Base-by-base conservation (phyloP, 495 filamentous ascomycete species). In the Penicillium parvum region DNA sequence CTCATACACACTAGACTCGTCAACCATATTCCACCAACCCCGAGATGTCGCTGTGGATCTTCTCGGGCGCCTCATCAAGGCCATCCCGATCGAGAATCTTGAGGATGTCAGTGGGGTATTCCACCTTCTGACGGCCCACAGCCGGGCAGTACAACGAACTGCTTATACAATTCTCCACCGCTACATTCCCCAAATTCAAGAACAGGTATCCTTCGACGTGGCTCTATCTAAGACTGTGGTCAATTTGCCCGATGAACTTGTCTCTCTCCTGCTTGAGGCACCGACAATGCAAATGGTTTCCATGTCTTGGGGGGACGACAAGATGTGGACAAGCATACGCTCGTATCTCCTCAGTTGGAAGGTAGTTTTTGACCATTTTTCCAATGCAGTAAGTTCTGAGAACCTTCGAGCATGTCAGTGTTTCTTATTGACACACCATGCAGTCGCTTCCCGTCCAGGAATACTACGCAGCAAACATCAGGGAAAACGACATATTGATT, bases 291-390 rank as follows among this genome's bases (percentile, higher is more conserved):
- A 66, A 7, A 60, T 63, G 33, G 63, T 94, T 65, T 66, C 82
- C 56, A 37, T 63, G 15, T 47, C 57, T 0, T 60, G 55, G 18
- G 62, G 58, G 12, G 63, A 71, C 37, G 64, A 67, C 20, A 65
- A 61, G 34, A 59, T 57, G 29, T 73, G 68, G 71, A 60, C 64
- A 5, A 40, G 66, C 47, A 37, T 75, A 51, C 74, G 86, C 34
- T 81, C 82, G 4, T 99, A 96, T 58, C 74, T 97, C n/a, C 67
- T 95, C 19, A 85, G 89, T 28, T 97, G 92, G 92, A 78, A 88
- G 43, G 67, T 97, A 10, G 78, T 95, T 3, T 96, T 95, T 56
- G 89, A 92, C 52, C 85, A 90, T 45, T 92, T 92, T 58, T 68
- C 75, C 35, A 81, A 83, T 30, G 80, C 90, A 5, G 78, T 81